phyloP scores from a whole-genome alignment of 2,329 filamentous ascomycete genomes.

The Diaporthe longicolla region DNA sequence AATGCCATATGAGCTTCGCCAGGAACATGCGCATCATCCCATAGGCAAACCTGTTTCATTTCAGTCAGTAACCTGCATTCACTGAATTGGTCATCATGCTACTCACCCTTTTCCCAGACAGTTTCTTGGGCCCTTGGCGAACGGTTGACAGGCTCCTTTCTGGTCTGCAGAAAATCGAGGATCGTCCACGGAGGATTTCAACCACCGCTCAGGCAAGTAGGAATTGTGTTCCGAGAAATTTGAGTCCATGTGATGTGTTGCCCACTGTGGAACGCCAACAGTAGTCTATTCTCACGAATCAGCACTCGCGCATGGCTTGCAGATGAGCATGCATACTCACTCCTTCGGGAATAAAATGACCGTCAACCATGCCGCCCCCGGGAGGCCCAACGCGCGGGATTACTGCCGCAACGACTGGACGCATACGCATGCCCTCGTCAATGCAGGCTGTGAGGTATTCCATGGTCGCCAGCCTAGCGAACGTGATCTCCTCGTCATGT shows the following conservation, averaged over 20 bases:
- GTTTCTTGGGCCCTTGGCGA: neutral
- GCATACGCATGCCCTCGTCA: slow-evolving; percentile 15
- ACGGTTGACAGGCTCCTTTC: neutral
- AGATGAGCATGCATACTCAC: neutral
- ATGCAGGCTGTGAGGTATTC: slow-evolving; percentile 47
- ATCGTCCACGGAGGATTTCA: neutral
- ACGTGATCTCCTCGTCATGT: slow-evolving; percentile 45
- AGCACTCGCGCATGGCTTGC: neutral
- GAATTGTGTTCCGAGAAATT: neutral
- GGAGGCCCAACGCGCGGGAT: slow-evolving; percentile 5
- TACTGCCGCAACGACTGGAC: slow-evolving; percentile 6
- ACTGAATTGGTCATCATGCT: neutral
- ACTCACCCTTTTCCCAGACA: neutral
- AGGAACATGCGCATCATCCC: slow-evolving; percentile 19
- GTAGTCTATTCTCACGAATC: neutral
- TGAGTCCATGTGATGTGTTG: neutral
- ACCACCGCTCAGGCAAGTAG: slow-evolving; percentile 7
- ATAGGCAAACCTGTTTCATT: slow-evolving; percentile 4
- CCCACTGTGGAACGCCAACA: slow-evolving; percentile 5
- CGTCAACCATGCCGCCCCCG: neutral
- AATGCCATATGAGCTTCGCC: slow-evolving; percentile 15
- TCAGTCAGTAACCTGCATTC: neutral
- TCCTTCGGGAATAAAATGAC: neutral
- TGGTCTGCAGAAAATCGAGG: neutral
- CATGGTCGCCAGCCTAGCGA: slow-evolving; percentile 44